These are phyloP conservation scores for Colletotrichum sp. DNA, from an alignment of 2,329 filamentous ascomycete genomes.

Conservation along the genomic window DNA sequence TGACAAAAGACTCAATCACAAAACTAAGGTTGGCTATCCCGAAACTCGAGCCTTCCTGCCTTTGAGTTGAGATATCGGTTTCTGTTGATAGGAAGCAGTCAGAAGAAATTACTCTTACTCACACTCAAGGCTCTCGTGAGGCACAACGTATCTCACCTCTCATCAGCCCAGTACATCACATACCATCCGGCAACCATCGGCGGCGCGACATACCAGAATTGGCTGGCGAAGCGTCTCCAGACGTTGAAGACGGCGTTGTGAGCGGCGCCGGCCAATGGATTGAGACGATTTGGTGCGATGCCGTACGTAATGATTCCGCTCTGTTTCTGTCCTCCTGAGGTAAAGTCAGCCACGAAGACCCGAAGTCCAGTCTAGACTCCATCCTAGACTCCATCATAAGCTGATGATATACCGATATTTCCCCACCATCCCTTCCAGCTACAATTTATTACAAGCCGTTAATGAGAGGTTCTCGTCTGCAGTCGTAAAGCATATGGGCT, in stretches of 20 bases:
- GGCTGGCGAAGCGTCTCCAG: constrained; percentile 82
- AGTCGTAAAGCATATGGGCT: rapidly evolving
- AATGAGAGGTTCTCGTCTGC: rapidly evolving
- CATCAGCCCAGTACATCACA: constrained; percentile 80
- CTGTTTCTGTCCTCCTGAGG: constrained; percentile 60
- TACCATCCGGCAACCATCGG: constrained; percentile 81
- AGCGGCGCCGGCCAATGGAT: constrained; percentile 72
- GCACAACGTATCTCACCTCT: neutral
- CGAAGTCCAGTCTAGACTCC: no score
- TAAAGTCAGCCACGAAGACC: neutral
- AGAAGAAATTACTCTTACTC: neutral
- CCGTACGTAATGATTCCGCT: constrained; percentile 73
- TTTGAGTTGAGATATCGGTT: neutral
- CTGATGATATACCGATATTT: neutral
- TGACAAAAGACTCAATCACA: rapidly evolving
- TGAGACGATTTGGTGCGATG: constrained; percentile 85
- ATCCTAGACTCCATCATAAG: no score
- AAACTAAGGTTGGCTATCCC: neutral
- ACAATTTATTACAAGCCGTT: neutral
- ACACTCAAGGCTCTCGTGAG: neutral
- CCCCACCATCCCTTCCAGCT: neutral
- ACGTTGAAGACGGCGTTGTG: constrained; percentile 89
- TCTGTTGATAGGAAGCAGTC: neutral
- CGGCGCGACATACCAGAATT: constrained; percentile 88
- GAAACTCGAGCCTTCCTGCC: neutral